Evolutionary conservation across 1,139 yeast genomes (phyloP).

Genomic region (Candida sojae): DNA sequence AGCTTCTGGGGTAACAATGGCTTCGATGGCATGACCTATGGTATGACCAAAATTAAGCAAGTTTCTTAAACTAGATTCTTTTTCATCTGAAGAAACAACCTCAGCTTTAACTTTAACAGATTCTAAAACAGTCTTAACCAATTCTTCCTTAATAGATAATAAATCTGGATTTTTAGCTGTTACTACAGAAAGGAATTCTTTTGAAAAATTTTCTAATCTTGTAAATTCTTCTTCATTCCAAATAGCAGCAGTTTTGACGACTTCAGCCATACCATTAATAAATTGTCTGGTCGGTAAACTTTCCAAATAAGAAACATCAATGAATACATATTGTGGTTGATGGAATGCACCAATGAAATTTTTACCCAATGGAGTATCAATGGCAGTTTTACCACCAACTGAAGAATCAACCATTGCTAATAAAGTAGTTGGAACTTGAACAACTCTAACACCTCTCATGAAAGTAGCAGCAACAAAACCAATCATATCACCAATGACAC

Average conservation of each 20-base stretch:
- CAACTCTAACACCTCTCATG: slow-evolving; percentile 96
- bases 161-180: slow-evolving; percentile 52
- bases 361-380: slow-evolving; percentile 96
- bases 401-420: slow-evolving; percentile 98
- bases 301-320: slow-evolving; percentile 83
- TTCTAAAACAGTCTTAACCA: slow-evolving; percentile 78
- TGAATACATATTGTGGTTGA: slow-evolving; percentile 90
- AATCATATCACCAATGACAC: slow-evolving; percentile 98
- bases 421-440: slow-evolving; percentile 92
- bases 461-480: slow-evolving; percentile 98
- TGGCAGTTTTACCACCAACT: slow-evolving; percentile 98
- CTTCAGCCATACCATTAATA: slow-evolving; percentile 98
- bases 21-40: slow-evolving; percentile 98
- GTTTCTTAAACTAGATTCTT: slow-evolving; percentile 93
- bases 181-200: slow-evolving; percentile 63
- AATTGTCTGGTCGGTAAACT: slow-evolving; percentile 92
- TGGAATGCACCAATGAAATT: slow-evolving; percentile 97
- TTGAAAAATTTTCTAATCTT: slow-evolving; percentile 77
- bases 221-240: slow-evolving; percentile 91
- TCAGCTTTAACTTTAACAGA: slow-evolving; percentile 90
- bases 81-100: slow-evolving; percentile 92
- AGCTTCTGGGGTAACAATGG: slow-evolving; percentile 92
- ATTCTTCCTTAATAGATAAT: slow-evolving; percentile 66
- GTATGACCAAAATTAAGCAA: slow-evolving; percentile 94
- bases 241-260: slow-evolving; percentile 96